phyloP scores from a whole-genome alignment of 495 filamentous ascomycete genomes.

The Penicillium bialowiezense region DNA sequence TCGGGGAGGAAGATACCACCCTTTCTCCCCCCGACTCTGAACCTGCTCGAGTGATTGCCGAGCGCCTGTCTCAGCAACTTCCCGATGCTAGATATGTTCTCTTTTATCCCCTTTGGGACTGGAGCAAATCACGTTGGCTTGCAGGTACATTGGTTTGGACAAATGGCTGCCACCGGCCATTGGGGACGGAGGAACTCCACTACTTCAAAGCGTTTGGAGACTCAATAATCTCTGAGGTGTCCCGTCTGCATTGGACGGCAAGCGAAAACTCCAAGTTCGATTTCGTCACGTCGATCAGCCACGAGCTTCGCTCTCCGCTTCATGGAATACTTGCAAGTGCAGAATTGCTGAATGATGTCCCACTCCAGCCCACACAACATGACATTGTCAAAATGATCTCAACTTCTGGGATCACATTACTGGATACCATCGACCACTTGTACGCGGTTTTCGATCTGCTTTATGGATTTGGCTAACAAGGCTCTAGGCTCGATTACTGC shows the following conservation, averaged over 20 bases:
- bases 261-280: conserved; percentile 62
- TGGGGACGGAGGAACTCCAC: conserved; percentile 45
- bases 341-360: conserved; percentile 59
- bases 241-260: conserved; percentile 46
- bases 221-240: conserved; percentile 58
- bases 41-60: background rate
- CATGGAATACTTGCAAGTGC: conserved; percentile 65
- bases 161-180: conserved; percentile 39
- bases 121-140: conserved; percentile 60
- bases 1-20: background rate
- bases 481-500: conserved; percentile 52
- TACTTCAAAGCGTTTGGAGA: conserved; percentile 59
- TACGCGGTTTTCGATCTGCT: background rate
- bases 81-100: conserved; percentile 53
- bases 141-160: conserved; percentile 59
- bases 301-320: conserved; percentile 70
- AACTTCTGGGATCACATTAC: conserved; percentile 60
- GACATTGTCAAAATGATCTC: conserved; percentile 63
- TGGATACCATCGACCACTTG: conserved; percentile 69
- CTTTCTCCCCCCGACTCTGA: background rate
- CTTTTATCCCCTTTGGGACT: conserved; percentile 62
- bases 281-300: conserved; percentile 69
- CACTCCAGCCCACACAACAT: conserved; percentile 48
- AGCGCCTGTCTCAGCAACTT: conserved; percentile 19
- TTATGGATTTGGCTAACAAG: background rate